Conservation (phyloP, 2,329 filamentous ascomycete genomes). For the Podosphaera xanthii region DNA sequence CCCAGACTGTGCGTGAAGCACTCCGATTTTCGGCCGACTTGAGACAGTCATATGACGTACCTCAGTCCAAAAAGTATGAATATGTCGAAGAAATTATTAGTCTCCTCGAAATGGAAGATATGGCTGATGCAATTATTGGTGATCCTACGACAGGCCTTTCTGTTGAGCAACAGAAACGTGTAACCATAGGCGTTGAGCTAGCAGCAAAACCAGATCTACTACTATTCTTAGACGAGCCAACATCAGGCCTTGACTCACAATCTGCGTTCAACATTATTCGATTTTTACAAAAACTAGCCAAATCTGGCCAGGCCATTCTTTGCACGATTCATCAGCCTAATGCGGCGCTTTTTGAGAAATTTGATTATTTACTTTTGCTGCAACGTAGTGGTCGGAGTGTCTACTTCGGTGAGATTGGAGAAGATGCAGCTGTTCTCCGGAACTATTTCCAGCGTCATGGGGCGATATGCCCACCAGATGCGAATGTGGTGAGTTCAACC, state of each 20-base stretch:
- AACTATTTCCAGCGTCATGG: constrained; percentile 22
- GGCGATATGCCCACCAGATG: constrained; percentile 27
- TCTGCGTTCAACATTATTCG: constrained; percentile 36
- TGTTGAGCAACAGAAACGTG: constrained; percentile 44
- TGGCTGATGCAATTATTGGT: constrained; percentile 43
- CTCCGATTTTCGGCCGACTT: constrained; percentile 42
- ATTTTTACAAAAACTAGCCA: constrained; percentile 33
- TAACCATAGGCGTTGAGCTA: constrained; percentile 38
- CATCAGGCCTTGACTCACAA: constrained; percentile 34
- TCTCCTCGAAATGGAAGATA: constrained; percentile 41
- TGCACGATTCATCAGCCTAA: constrained; percentile 53
- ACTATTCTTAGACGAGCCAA: constrained; percentile 37
- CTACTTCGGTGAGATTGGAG: constrained; percentile 44
- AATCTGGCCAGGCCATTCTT: constrained; percentile 42
- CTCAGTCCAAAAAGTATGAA: constrained; percentile 35
- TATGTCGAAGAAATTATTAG: constrained; percentile 44
- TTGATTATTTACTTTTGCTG: constrained; percentile 40
- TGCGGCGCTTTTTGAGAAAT: constrained; percentile 45
- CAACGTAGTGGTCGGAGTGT: constrained; percentile 40
- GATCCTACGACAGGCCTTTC: constrained; percentile 34
- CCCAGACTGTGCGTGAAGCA: constrained; percentile 40
- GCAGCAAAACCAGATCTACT: constrained; percentile 34
- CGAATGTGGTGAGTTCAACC: constrained; percentile 20
- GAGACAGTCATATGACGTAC: constrained; percentile 33
- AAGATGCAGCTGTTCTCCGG: constrained; percentile 34